Conservation (phyloP, 2,329 filamentous ascomycete genomes). For the Ophioceras dolichostomum region DNA sequence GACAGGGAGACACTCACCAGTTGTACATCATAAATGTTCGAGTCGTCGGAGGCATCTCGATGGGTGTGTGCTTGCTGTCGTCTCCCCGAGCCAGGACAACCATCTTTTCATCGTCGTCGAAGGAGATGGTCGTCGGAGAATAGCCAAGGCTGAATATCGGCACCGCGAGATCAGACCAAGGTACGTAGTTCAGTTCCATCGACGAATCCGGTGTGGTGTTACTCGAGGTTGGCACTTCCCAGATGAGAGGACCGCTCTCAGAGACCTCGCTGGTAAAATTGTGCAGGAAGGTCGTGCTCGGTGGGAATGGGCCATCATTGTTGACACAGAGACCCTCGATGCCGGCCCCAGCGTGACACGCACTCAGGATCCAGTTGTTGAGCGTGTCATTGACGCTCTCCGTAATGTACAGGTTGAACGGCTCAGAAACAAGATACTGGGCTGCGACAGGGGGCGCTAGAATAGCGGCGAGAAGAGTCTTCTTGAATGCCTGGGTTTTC, state of each 20-base stretch:
- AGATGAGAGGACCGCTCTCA: slow-evolving; percentile 15
- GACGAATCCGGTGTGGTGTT: slow-evolving; percentile 8
- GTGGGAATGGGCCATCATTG: slow-evolving; percentile 21
- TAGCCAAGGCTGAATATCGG: slow-evolving; percentile 13
- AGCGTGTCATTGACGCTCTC: slow-evolving; percentile 13
- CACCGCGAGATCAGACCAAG: slow-evolving; percentile 18
- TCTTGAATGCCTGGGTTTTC: neutral
- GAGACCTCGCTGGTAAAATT: slow-evolving; percentile 14
- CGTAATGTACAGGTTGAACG: slow-evolving; percentile 20
- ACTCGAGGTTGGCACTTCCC: slow-evolving; percentile 13
- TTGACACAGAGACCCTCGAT: slow-evolving; percentile 18
- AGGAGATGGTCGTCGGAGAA: slow-evolving; percentile 11
- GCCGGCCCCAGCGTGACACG: slow-evolving; percentile 22
- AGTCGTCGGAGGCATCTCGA: slow-evolving; percentile 5
- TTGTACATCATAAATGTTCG: slow-evolving; percentile 13
- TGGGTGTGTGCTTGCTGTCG: slow-evolving; percentile 14
- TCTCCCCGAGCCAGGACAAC: slow-evolving; percentile 15
- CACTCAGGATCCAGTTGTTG: slow-evolving; percentile 17
- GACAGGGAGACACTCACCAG: slow-evolving; percentile 11
- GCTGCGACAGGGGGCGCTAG: neutral
- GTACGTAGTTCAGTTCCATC: slow-evolving; percentile 11
- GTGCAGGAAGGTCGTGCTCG: slow-evolving; percentile 21
- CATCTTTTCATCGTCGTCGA: slow-evolving; percentile 15
- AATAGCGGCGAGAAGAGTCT: neutral
- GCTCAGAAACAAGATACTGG: slow-evolving; percentile 14